A percentile compares a stretch with the other conserved stretches of the same genome.
phyloP scores from a whole-genome alignment of 129 eudicot species.

The Helichrysum umbraculigerum region DNA sequence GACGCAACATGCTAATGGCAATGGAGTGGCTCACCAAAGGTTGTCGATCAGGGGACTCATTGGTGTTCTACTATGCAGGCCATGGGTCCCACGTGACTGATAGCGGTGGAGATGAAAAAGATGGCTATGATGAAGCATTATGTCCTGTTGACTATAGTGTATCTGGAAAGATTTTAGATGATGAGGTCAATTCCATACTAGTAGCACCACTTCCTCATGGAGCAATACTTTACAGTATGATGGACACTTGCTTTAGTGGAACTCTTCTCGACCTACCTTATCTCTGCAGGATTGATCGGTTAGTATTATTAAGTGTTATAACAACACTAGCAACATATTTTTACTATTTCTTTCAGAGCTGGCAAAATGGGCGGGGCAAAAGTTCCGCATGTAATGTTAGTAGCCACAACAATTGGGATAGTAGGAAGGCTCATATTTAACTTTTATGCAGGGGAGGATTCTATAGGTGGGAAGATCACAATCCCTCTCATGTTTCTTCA shows the following conservation, averaged over 20 bases:
- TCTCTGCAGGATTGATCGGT: constrained; percentile 57
- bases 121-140: constrained; percentile 63
- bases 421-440: neutral
- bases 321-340: neutral
- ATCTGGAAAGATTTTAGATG: constrained; percentile 74
- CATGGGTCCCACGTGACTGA: constrained; percentile 60
- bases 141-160: constrained; percentile 67
- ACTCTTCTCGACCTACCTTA: constrained; percentile 64
- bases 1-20: constrained; percentile 49
- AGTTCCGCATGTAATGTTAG: neutral
- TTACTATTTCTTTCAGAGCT: neutral
- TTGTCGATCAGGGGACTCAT: constrained; percentile 69
- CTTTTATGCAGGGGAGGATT: constrained; percentile 48
- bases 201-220: constrained; percentile 75
- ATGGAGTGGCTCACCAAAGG: constrained; percentile 59
- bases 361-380: neutral
- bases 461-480: constrained; percentile 59
- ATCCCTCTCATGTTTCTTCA: constrained; percentile 35
- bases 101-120: constrained; percentile 57
- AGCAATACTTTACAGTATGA: constrained; percentile 60
- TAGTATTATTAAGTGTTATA: constrained; percentile 18
- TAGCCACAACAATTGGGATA: neutral
- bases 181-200: constrained; percentile 61
- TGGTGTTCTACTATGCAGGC: constrained; percentile 80
- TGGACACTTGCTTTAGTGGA: constrained; percentile 76